These are phyloP conservation scores for Guadua angustifolia DNA, from an alignment of 176 grass and related monocot species.

Conservation along the genomic window DNA sequence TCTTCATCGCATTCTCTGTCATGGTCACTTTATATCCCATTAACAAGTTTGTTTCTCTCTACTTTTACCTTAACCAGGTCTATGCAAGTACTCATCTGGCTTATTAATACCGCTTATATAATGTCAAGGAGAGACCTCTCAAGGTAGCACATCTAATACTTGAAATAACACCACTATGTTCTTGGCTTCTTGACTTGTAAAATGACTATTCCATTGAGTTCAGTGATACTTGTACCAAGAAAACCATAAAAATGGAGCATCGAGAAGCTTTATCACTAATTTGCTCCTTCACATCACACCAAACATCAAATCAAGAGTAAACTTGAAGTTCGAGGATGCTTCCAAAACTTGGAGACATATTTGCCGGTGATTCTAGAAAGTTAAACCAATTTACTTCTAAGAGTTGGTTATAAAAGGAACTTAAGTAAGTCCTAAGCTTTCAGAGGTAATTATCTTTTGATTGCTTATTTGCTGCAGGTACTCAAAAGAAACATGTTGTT, in stretches of 20 bases:
- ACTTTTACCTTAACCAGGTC: too few relatives aligned
- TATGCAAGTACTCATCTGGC: too few relatives aligned
- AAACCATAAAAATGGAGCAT: constrained; percentile 14
- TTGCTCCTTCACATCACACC: neutral
- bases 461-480: neutral
- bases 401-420: neutral
- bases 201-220: constrained; percentile 14
- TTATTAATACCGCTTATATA: too few relatives aligned
- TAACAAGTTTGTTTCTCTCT: too few relatives aligned
- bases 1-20: too few relatives aligned
- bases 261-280: neutral
- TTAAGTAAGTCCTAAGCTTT: neutral
- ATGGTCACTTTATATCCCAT: too few relatives aligned
- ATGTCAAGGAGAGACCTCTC: constrained; percentile 89
- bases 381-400: constrained; percentile 1
- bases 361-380: constrained; percentile 6
- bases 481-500: constrained; percentile 21
- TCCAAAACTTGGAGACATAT: neutral
- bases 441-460: neutral
- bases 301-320: constrained; percentile 18
- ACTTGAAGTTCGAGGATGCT: neutral
- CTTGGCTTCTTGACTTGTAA: neutral
- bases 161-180: constrained; percentile 13
- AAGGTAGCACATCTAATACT: constrained; percentile 60
- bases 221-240: neutral